Base-by-base conservation (phyloP, 441 rosid species). In the Biscutella laevigata region DNA sequence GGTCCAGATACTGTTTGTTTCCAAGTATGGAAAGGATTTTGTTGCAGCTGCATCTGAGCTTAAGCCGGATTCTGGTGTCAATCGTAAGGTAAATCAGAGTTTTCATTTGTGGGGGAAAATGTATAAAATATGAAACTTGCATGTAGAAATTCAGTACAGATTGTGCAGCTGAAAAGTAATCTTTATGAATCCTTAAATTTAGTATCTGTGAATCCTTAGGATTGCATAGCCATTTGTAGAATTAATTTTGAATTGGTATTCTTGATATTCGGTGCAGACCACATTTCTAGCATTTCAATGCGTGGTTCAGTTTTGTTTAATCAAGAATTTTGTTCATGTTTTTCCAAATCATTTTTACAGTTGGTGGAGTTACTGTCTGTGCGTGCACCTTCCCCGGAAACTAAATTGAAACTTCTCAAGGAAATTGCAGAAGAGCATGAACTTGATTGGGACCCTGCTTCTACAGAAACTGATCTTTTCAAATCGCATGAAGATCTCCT, bases 391-490 rank as follows among this genome's bases (percentile, higher is more conserved):
- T 62, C 84, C 20, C 80, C 95, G 3, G 90, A 86, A 36, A 38
- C 21, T 39, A 92, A 88, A 65, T 65, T 88, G 70, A 86, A 86
- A 70, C 89, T 88, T 69, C 80, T 92, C 45, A 92, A 84, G 71
- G 92, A 86, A 69, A 92, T 92, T 78, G 94, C 95, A 39, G 95
- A 86, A 78, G 99, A 86, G 74, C 90, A 88, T 69, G 80, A 76
- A 53, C 61, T 92, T 61, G 92, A 88, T 55, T 92, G 99, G 99
- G 95, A 92, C 69, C 92, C 99, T 50, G 75, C 84, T 66, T 74
- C 83, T 51, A 80, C 88, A 28, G 95, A 92, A 75, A 64, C 88
- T 7, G 90, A 83, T 76, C 80, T 86, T 57, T 80, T 71, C 53
- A 92, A 86, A 77, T 74, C 81, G 10, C 92, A 79, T 61, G 94